phyloP scores from a whole-genome alignment of 805 yeast genomes.

The Ogataea saltuana region DNA sequence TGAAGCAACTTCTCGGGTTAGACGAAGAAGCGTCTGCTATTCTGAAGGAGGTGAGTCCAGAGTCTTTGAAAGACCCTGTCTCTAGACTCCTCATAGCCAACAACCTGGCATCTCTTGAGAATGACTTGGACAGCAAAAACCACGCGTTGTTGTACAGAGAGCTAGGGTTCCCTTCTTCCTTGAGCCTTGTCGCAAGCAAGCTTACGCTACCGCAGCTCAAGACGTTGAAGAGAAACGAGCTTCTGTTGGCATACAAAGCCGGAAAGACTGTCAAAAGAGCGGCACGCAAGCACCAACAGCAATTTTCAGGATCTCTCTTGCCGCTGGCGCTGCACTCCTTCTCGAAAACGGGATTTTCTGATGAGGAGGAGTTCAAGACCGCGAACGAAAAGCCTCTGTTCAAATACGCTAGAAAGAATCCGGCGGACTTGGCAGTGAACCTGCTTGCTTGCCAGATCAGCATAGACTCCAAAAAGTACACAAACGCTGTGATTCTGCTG shows the following conservation, averaged over 20 bases:
- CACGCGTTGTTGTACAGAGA: constrained; percentile 34
- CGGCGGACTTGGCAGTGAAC: constrained; percentile 33
- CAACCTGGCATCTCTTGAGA: constrained; percentile 41
- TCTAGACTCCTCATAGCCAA: constrained; percentile 44
- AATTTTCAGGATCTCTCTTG: constrained; percentile 29
- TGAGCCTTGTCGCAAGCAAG: constrained; percentile 32
- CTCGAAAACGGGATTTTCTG: constrained; percentile 22
- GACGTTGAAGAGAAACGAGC: constrained; percentile 44
- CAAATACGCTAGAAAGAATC: constrained; percentile 36
- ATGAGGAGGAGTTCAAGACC: too few relatives aligned
- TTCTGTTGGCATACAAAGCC: constrained; percentile 42
- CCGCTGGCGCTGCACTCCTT: constrained; percentile 28
- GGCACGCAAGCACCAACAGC: constrained; percentile 19
- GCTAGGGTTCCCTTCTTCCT: constrained; percentile 32
- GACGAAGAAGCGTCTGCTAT: constrained; percentile 37
- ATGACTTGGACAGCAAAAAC: constrained; percentile 10
- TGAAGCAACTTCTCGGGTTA: constrained; percentile 42
- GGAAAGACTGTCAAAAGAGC: constrained; percentile 34
- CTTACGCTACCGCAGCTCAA: constrained; percentile 43
- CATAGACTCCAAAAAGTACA: constrained; percentile 31
- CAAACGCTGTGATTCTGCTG: constrained; percentile 38
- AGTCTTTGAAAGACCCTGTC: constrained; percentile 40
- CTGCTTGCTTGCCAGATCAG: constrained; percentile 40
- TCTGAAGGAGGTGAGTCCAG: constrained; percentile 37
- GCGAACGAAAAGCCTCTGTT: constrained; percentile 36